A percentile compares a stretch with the other conserved stretches of the same genome.
Conservation (phyloP, 2,329 filamentous ascomycete genomes). For the Akanthomyces muscarius region DNA sequence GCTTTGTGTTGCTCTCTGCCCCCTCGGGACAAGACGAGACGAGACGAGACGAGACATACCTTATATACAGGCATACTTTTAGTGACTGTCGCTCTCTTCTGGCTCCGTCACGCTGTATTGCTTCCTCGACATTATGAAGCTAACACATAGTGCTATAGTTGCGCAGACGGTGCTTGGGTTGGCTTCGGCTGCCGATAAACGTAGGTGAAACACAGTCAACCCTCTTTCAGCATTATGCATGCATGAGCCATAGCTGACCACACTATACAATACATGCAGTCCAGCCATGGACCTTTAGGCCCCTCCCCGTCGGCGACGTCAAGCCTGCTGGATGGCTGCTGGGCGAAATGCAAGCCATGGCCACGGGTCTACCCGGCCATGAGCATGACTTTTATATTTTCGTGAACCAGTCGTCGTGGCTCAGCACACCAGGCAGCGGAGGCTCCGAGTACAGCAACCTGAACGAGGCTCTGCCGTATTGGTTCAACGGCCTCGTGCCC, state of each 20-base stretch:
- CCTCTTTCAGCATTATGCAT: neutral
- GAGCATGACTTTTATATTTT: constrained; percentile 51
- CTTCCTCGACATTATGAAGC: constrained; percentile 9
- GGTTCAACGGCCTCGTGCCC: constrained; percentile 57
- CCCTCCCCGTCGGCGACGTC: constrained; percentile 45
- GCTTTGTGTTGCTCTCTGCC: neutral
- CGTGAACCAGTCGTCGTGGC: constrained; percentile 48
- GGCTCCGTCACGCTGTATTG: neutral
- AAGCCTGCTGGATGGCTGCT: constrained; percentile 49
- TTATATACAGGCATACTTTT: neutral
- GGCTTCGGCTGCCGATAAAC: constrained; percentile 1
- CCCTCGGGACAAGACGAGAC: neutral
- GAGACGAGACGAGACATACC: neutral
- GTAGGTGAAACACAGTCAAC: constrained; percentile 1
- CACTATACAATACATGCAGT: neutral
- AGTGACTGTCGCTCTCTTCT: neutral
- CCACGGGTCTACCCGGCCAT: constrained; percentile 50
- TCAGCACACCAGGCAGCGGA: constrained; percentile 28
- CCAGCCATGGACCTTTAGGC: constrained; percentile 16
- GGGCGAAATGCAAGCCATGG: constrained; percentile 45
- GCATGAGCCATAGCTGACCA: neutral
- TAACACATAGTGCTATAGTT: constrained; percentile 7
- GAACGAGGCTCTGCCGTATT: constrained; percentile 56
- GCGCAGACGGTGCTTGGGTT: constrained; percentile 14
- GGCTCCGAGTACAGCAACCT: constrained; percentile 52